These are phyloP conservation scores for Cutaneotrichosporon sp. DNA, from an alignment of 1,284 basidiomycete species.

Conservation along the genomic window DNA sequence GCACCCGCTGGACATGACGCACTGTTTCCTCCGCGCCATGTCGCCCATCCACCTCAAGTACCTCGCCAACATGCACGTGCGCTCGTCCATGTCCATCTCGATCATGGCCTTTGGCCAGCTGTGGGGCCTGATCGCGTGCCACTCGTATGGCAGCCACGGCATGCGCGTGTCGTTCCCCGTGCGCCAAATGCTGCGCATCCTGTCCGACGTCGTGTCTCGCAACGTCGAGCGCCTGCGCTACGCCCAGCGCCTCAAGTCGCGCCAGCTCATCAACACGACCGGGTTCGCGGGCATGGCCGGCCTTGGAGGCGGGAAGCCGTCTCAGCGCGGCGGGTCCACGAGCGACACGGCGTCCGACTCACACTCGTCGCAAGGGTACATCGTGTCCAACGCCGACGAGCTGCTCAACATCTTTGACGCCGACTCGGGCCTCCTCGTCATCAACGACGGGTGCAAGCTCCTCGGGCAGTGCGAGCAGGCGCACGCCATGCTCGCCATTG, in stretches of 20 bases:
- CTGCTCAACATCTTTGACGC: slow-evolving; percentile 79
- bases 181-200: slow-evolving; percentile 74
- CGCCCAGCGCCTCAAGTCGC: slow-evolving; percentile 71
- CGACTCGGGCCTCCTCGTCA: slow-evolving; percentile 79
- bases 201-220: slow-evolving; percentile 79
- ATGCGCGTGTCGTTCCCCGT: slow-evolving; percentile 85
- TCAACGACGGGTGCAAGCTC: slow-evolving; percentile 83
- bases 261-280: slow-evolving; percentile 60
- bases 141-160: slow-evolving; percentile 74
- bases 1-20: slow-evolving; percentile 81
- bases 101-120: slow-evolving; percentile 80
- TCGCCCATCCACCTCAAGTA: slow-evolving; percentile 84
- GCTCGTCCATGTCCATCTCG: slow-evolving; percentile 83
- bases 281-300: background rate
- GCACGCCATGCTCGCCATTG: slow-evolving; percentile 80
- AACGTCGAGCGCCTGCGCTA: slow-evolving; percentile 83
- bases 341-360: background rate
- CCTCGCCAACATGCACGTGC: slow-evolving; percentile 75
- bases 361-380: slow-evolving; percentile 61
- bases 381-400: slow-evolving; percentile 84
- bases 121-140: slow-evolving; percentile 83
- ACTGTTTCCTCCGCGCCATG: slow-evolving; percentile 84
- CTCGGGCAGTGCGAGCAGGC: slow-evolving; percentile 70
- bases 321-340: background rate
- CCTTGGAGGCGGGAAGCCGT: background rate